phyloP scores from a whole-genome alignment of 1,284 basidiomycete genomes.

The Austroboletus niveus region DNA sequence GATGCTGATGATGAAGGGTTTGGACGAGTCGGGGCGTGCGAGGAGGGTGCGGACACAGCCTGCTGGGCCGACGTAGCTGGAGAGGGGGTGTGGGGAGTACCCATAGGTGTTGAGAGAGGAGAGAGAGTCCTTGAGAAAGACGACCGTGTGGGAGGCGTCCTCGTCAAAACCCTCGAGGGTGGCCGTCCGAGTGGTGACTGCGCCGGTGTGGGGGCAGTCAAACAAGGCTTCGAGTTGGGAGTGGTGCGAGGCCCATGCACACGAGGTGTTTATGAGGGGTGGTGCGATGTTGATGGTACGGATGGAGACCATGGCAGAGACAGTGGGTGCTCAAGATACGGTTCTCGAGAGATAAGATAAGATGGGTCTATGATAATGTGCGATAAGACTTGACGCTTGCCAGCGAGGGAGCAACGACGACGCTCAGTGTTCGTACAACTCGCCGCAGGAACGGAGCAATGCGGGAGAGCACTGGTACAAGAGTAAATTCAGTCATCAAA shows the following conservation, averaged over 20 bases:
- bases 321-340: too few species aligned
- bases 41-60: slow-evolving; percentile 59
- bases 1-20: slow-evolving; percentile 77
- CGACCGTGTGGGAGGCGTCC: slow-evolving; percentile 57
- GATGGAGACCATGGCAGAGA: slow-evolving; percentile 34
- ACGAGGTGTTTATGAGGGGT: slow-evolving; percentile 71
- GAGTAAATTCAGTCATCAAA: too few species aligned
- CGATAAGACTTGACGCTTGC: too few species aligned
- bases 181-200: slow-evolving; percentile 73
- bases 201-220: slow-evolving; percentile 64
- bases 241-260: slow-evolving; percentile 72
- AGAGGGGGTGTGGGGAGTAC: slow-evolving; percentile 72
- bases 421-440: too few species aligned
- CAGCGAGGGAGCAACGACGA: too few species aligned
- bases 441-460: too few species aligned
- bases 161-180: slow-evolving; percentile 68
- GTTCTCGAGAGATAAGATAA: slow-evolving; percentile 12
- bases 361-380: too few species aligned
- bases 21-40: slow-evolving; percentile 34
- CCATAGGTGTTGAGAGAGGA: slow-evolving; percentile 77
- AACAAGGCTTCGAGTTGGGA: slow-evolving; percentile 63
- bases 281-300: slow-evolving; percentile 48
- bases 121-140: slow-evolving; percentile 46
- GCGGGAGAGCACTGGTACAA: too few species aligned
- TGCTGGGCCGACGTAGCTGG: slow-evolving; percentile 47